A percentile compares a stretch with the other conserved stretches of the same genome.
phyloP scores from a whole-genome alignment of 768 basidiomycete species.

The Roridomyces roridus region DNA sequence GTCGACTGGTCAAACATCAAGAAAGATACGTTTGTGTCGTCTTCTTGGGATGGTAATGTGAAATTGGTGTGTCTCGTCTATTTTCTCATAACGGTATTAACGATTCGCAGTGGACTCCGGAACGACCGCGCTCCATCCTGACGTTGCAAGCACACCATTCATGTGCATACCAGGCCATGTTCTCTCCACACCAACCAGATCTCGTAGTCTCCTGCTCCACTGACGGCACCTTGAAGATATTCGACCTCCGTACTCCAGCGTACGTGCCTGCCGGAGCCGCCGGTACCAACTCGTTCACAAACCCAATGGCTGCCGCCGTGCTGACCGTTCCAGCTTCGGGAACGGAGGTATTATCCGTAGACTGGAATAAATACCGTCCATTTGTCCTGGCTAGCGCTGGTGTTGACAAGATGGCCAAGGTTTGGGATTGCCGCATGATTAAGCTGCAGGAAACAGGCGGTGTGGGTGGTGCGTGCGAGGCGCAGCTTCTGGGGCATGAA shows the following conservation, averaged over 20 bases:
- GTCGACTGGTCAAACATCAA: conserved; percentile 96
- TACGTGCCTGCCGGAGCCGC: conserved; percentile 59
- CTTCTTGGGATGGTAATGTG: conserved; percentile 91
- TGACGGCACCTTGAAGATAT: conserved; percentile 85
- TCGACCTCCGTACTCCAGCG: conserved; percentile 76
- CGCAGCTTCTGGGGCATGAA: conserved; percentile 81
- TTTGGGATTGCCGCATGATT: conserved; percentile 92
- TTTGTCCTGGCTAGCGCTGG: conserved; percentile 78
- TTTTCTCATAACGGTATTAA: background rate
- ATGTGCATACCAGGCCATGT: conserved; percentile 90
- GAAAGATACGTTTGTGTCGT: conserved; percentile 86
- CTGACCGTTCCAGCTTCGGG: conserved; percentile 81
- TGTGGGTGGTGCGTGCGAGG: conserved; percentile 77
- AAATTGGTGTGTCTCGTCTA: conserved; percentile 70
- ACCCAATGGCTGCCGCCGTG: conserved; percentile 71
- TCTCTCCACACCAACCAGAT: conserved; percentile 91
- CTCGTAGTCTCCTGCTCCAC: conserved; percentile 84
- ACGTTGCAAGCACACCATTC: conserved; percentile 85
- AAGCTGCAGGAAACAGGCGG: conserved; percentile 57
- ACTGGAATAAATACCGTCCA: conserved; percentile 94
- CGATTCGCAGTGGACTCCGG: conserved; percentile 79
- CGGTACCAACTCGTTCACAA: conserved; percentile 61
- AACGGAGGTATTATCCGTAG: conserved; percentile 80
- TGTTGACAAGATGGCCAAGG: conserved; percentile 75
- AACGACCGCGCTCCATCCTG: conserved; percentile 75